Conservation (phyloP, 179 eudicot genomes). For the Amaranthus tricolor region DNA sequence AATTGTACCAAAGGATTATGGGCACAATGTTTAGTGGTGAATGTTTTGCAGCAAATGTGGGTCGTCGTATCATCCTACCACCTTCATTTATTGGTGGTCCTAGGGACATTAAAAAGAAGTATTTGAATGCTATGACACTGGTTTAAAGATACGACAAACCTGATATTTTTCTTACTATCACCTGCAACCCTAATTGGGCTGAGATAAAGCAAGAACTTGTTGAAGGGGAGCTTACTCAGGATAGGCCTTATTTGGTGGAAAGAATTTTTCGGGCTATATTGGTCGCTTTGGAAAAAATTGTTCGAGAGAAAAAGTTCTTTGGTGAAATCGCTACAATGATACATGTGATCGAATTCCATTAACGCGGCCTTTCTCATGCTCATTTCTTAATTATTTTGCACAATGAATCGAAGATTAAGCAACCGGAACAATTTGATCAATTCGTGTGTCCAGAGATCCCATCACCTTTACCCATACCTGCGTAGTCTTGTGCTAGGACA, state of each 20-base stretch:
- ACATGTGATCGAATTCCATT: no score
- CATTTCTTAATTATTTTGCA: no score
- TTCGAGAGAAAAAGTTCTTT: no score
- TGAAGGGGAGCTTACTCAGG: no score
- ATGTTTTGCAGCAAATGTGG: neutral
- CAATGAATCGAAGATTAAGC: no score
- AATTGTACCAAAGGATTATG: constrained; percentile 1
- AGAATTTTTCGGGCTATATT: no score
- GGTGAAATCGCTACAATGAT: no score
- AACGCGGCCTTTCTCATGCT: no score
- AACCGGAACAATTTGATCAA: no score
- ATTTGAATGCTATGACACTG: constrained; percentile 5
- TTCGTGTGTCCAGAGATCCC: constrained; percentile 16
- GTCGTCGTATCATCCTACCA: neutral
- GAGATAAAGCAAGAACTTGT: neutral
- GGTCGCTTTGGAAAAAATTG: no score
- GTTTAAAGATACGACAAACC: neutral
- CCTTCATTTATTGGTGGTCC: neutral
- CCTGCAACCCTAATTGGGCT: neutral
- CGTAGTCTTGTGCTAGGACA: constrained; percentile 9
- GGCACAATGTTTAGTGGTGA: neutral
- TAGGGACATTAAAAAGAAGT: neutral
- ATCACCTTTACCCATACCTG: neutral
- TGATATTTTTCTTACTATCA: neutral
- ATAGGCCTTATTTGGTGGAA: no score